A percentile compares a stretch with the other conserved stretches of the same genome.
Evolutionary conservation across 2,329 filamentous ascomycete species (phyloP).

Genomic region (Pseudogymnoascus sp.): DNA sequence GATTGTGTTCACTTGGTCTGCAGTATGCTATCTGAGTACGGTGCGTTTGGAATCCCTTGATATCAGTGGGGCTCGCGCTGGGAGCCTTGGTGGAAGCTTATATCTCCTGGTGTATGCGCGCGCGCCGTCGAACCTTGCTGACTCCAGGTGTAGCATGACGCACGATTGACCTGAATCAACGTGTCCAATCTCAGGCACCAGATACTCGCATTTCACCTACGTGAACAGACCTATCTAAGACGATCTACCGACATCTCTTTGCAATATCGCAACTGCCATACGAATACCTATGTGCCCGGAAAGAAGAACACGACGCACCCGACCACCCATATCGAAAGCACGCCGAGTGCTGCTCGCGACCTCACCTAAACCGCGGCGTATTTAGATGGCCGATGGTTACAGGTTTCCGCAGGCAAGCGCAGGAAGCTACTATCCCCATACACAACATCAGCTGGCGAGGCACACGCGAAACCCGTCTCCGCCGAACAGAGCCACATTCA

Average conservation of each 20-base stretch:
- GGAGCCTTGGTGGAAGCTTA: conserved; percentile 6
- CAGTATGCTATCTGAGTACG: conserved; percentile 1
- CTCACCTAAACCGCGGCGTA: conserved; percentile 24
- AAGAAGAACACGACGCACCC: conserved; percentile 5
- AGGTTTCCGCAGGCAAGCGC: conserved; percentile 51
- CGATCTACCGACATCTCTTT: background rate
- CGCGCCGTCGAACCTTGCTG: conserved; percentile 2
- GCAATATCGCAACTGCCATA: background rate
- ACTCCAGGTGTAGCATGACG: background rate
- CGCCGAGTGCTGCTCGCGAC: conserved; percentile 4
- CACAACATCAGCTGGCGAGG: conserved; percentile 32
- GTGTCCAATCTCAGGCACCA: background rate
- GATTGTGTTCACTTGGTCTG: background rate
- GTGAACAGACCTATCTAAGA: background rate
- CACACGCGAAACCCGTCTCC: conserved; percentile 36
- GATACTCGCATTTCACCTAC: background rate
- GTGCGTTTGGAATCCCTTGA: conserved; percentile 4
- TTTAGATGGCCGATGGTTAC: conserved; percentile 63
- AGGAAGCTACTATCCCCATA: conserved; percentile 48
- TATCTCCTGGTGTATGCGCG: conserved; percentile 4
- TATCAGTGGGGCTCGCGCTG: background rate
- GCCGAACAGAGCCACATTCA: conserved; percentile 27
- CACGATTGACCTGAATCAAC: background rate
- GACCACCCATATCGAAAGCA: conserved; percentile 1
- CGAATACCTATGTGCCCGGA: conserved; percentile 6